Conservation (phyloP, 768 basidiomycete genomes). For the Auriscalpium vulgare region DNA sequence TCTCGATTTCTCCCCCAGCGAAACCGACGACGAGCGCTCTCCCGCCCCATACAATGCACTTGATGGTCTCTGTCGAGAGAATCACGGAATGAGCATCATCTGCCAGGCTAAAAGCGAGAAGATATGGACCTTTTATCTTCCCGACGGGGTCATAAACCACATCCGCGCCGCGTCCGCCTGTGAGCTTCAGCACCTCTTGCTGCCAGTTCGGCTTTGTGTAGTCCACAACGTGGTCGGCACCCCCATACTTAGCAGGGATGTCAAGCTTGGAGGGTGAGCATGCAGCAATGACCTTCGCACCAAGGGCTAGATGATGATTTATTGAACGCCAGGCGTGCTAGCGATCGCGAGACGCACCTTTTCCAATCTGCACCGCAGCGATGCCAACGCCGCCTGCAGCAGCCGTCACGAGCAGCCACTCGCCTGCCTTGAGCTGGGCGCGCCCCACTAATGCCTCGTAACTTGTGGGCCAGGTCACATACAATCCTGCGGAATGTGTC, state of each 20-base stretch:
- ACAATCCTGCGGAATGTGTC: conserved; percentile 44
- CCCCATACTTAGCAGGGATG: conserved; percentile 65
- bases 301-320: conserved; percentile 46
- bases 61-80: conserved; percentile 66
- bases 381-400: conserved; percentile 96
- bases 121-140: conserved; percentile 48
- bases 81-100: conserved; percentile 10
- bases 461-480: conserved; percentile 86
- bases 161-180: conserved; percentile 78
- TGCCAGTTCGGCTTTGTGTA: conserved; percentile 82
- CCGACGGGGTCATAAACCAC: conserved; percentile 87
- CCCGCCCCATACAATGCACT: conserved; percentile 93
- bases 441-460: conserved; percentile 88
- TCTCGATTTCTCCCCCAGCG: conserved; percentile 77
- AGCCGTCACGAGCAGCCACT: conserved; percentile 89
- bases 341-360: conserved; percentile 43
- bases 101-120: not conserved
- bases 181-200: conserved; percentile 79
- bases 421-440: conserved; percentile 72
- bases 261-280: conserved; percentile 76
- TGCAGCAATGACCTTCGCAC: conserved; percentile 92
- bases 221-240: conserved; percentile 77
- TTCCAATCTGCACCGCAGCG: conserved; percentile 87
- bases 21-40: conserved; percentile 92
- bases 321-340: no score